Evolutionary conservation across 2,329 filamentous ascomycete genomes (phyloP).

Genomic region (Fusarium mangiferae): DNA sequence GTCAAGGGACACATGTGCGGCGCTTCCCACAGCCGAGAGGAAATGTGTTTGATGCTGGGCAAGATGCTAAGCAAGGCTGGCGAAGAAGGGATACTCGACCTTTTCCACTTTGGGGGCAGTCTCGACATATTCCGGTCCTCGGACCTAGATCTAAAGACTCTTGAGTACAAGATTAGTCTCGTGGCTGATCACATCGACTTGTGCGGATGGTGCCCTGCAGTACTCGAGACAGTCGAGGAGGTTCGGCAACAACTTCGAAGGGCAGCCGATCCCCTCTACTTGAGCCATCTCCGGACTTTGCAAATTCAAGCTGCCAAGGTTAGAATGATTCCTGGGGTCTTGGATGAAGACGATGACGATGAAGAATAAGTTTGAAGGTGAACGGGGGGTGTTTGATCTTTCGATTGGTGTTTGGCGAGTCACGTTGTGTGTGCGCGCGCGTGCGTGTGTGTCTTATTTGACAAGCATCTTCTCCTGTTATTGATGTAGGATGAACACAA

Average conservation of each 20-base stretch:
- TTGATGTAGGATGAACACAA: neutral
- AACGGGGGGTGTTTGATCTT: neutral
- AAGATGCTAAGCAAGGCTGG: constrained; percentile 23
- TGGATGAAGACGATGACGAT: neutral
- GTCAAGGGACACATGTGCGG: neutral
- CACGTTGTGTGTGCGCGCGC: neutral
- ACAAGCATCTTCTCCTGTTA: neutral
- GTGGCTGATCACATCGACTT: constrained; percentile 13
- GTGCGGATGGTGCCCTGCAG: constrained; percentile 1
- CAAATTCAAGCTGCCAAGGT: constrained; percentile 8
- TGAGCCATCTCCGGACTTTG: constrained; percentile 2
- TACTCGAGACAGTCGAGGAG: neutral
- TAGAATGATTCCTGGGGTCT: neutral
- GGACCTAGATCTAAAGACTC: neutral
- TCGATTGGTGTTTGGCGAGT: neutral
- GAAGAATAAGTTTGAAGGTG: neutral
- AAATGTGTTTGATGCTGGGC: constrained; percentile 13
- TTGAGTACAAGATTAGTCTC: constrained; percentile 6
- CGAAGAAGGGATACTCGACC: constrained; percentile 8
- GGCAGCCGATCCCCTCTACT: constrained; percentile 12
- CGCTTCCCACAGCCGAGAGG: neutral
- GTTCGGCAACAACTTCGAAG: neutral
- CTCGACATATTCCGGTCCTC: neutral
- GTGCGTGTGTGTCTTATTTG: neutral
- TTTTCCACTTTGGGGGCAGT: neutral